Conservation (phyloP, 2,329 filamentous ascomycete species). For the Colletotrichum somersetense region DNA sequence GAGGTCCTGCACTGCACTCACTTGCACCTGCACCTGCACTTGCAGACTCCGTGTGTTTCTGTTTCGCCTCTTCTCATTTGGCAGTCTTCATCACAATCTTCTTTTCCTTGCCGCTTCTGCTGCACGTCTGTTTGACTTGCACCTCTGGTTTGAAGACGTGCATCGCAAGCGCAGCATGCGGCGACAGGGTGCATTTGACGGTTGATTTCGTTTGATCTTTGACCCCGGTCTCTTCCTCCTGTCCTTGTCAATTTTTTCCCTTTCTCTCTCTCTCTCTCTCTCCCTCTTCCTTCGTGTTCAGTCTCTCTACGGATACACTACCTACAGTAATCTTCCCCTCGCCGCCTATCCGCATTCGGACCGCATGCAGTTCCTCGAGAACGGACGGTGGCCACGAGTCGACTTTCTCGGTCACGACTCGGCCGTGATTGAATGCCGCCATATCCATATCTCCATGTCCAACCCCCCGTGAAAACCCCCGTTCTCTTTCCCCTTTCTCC, state of each 20-base stretch:
- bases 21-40: constrained; percentile 3
- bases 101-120: constrained; percentile 17
- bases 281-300: neutral
- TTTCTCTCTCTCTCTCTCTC: too few relatives aligned
- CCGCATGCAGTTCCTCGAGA: constrained; percentile 6
- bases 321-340: neutral
- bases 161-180: constrained; percentile 37
- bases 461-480: constrained; percentile 13
- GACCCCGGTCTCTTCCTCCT: neutral
- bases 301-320: neutral
- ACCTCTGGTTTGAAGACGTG: constrained; percentile 32
- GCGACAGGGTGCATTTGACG: constrained; percentile 27
- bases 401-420: constrained; percentile 31
- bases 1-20: constrained; percentile 23
- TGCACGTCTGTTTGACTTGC: constrained; percentile 41
- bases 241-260: too few relatives aligned
- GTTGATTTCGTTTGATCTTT: constrained; percentile 28
- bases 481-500: constrained; percentile 22
- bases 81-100: constrained; percentile 22
- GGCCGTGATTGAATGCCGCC: constrained; percentile 27
- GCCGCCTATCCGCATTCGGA: neutral
- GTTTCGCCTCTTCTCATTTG: constrained; percentile 29
- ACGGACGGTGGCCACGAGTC: constrained; percentile 22
- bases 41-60: constrained; percentile 31
- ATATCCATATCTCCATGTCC: constrained; percentile 22